These are phyloP conservation scores for Lasiodiplodia sp. DNA, from an alignment of 2,329 filamentous ascomycete genomes.

Conservation along the genomic window DNA sequence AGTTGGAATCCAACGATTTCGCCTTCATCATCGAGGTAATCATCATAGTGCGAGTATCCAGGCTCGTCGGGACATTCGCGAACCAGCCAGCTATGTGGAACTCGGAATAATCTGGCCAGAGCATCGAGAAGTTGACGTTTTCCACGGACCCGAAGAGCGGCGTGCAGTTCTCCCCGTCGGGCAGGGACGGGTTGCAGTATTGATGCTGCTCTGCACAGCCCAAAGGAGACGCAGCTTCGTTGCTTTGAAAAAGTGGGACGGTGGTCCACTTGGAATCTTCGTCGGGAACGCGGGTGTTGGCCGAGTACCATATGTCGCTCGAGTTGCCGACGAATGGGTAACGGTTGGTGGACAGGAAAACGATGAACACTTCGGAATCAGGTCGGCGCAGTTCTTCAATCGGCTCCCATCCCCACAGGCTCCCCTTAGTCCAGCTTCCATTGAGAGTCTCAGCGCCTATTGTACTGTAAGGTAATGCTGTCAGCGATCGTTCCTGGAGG, in stretches of 20 bases:
- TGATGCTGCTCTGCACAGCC: background rate
- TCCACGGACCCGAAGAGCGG: background rate
- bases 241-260: background rate
- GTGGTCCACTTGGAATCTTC: accelerated
- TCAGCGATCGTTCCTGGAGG: too few species aligned
- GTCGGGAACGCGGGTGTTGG: background rate
- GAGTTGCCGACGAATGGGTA: background rate
- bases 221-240: background rate
- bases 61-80: too few species aligned
- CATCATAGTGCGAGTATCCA: too few species aligned
- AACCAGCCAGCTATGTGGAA: background rate
- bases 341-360: background rate
- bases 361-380: background rate
- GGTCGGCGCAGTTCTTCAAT: background rate
- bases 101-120: background rate
- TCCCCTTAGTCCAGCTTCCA: background rate
- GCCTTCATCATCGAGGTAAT: background rate
- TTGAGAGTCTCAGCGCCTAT: background rate
- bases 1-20: background rate
- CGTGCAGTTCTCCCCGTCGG: background rate
- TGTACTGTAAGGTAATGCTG: too few species aligned
- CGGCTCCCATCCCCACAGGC: background rate
- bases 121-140: too few species aligned
- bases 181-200: background rate
- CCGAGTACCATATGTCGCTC: background rate